Evolutionary conservation across 202 grass and related monocot genomes (phyloP).

Genomic region (Setaria italica): DNA sequence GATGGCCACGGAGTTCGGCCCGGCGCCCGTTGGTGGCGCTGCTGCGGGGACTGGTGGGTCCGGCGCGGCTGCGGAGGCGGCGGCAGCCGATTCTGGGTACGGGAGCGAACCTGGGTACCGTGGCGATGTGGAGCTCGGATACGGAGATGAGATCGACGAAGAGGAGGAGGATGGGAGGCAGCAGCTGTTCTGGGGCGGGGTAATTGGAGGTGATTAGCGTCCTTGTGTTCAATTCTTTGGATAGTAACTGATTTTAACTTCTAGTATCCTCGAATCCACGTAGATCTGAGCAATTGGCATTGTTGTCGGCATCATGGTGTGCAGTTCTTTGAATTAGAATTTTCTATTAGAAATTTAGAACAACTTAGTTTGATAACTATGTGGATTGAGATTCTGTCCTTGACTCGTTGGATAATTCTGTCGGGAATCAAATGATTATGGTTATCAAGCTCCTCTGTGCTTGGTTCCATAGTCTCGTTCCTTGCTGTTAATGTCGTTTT

Average conservation of each 20-base stretch:
- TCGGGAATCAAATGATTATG: constrained; percentile 13
- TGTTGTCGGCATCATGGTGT: neutral
- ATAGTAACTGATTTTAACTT: constrained; percentile 26
- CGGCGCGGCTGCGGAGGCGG: constrained; percentile 42
- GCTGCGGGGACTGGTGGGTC: constrained; percentile 37
- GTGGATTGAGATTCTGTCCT: constrained; percentile 15
- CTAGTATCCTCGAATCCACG: neutral
- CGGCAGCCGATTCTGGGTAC: constrained; percentile 75
- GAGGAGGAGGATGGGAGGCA: constrained; percentile 84
- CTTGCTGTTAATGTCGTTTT: neutral
- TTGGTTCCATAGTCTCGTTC: neutral
- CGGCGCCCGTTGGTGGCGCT: constrained; percentile 35
- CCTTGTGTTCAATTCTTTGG: constrained; percentile 32
- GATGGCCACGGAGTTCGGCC: constrained; percentile 53
- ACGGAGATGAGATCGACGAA: constrained; percentile 91
- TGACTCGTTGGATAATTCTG: neutral
- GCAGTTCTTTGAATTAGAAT: constrained; percentile 10
- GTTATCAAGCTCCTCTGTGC: neutral
- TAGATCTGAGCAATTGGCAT: neutral
- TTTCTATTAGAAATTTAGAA: neutral
- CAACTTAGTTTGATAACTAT: neutral
- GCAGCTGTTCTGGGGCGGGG: constrained; percentile 82
- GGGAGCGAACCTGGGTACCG: constrained; percentile 94
- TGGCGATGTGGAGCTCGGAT: constrained; percentile 90
- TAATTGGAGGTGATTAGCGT: constrained; percentile 67